Conservation (phyloP, 495 filamentous ascomycete species). For the Stereocaulon alpinum region DNA sequence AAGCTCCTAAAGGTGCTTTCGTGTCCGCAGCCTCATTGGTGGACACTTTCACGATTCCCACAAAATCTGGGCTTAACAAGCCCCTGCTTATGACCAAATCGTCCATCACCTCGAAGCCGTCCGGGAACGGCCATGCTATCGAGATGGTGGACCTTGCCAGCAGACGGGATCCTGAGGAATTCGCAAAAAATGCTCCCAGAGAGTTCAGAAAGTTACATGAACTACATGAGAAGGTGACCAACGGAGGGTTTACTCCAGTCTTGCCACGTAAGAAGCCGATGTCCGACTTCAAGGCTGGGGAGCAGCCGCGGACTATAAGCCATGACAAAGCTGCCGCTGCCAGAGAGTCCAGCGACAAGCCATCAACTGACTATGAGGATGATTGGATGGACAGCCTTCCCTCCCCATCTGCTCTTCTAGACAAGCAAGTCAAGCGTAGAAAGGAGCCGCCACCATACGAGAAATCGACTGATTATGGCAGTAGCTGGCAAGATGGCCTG, state of each 20-base stretch:
- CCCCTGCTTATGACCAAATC: conserved; percentile 14
- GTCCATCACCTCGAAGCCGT: background rate
- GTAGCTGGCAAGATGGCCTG: conserved; percentile 4
- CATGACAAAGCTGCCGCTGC: background rate
- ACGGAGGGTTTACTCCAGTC: conserved; percentile 12
- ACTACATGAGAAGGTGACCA: conserved; percentile 28
- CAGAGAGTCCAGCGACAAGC: conserved; percentile 2
- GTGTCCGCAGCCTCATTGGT: conserved; percentile 9
- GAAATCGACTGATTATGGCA: background rate
- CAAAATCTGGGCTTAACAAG: background rate
- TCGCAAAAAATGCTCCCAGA: conserved; percentile 22
- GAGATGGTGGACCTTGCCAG: conserved; percentile 29
- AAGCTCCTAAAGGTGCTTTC: conserved; percentile 34
- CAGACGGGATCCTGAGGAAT: conserved; percentile 18
- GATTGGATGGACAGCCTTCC: conserved; percentile 34
- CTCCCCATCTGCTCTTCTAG: conserved; percentile 29
- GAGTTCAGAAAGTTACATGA: conserved; percentile 27
- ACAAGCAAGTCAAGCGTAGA: background rate
- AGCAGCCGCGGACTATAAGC: conserved; percentile 13
- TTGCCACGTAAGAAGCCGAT: conserved; percentile 27
- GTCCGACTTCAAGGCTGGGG: conserved; percentile 25
- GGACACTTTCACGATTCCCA: background rate
- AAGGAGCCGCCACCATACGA: background rate
- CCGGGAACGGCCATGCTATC: conserved; percentile 12
- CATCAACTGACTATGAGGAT: conserved; percentile 31